Evolutionary conservation across 2,329 filamentous ascomycete species (phyloP).

Genomic region (Aspergillus pseudoterreus): DNA sequence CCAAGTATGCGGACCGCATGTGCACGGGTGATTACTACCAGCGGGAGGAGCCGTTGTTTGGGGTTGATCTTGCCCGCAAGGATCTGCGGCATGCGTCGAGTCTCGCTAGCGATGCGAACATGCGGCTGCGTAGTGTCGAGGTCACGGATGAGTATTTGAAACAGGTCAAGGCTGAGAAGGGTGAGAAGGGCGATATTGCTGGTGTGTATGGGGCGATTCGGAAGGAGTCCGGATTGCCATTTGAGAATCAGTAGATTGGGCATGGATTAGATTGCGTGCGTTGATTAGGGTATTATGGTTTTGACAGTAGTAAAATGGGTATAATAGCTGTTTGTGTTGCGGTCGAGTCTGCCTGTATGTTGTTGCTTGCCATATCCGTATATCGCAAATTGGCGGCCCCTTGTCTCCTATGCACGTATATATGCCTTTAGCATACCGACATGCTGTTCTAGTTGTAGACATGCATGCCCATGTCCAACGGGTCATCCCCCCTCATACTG

Average conservation of each 20-base stretch:
- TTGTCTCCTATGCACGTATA: too few species aligned
- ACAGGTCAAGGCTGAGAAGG: constrained; percentile 65
- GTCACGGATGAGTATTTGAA: constrained; percentile 66
- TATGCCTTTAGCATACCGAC: too few species aligned
- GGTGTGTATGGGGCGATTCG: constrained; percentile 78
- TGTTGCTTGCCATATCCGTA: too few species aligned
- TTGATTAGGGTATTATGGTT: too few species aligned
- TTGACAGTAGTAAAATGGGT: too few species aligned
- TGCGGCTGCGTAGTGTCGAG: constrained; percentile 61
- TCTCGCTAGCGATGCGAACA: constrained; percentile 62
- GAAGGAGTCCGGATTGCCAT: constrained; percentile 69
- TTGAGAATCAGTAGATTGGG: constrained; percentile 54
- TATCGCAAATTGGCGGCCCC: too few species aligned
- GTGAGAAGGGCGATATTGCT: constrained; percentile 72
- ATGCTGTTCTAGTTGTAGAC: too few species aligned
- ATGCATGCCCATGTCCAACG: constrained; percentile 4
- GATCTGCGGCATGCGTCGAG: constrained; percentile 71
- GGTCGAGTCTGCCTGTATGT: too few species aligned
- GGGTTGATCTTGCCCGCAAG: constrained; percentile 77
- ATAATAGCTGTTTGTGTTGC: too few species aligned
- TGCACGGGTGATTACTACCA: constrained; percentile 70
- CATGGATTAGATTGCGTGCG: not conserved
- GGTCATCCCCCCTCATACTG: constrained; percentile 16
- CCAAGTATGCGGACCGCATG: constrained; percentile 73
- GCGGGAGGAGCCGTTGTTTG: constrained; percentile 74